phyloP scores from a whole-genome alignment of 352 stramenopile genomes.

The Globisporangium ultimum region DNA sequence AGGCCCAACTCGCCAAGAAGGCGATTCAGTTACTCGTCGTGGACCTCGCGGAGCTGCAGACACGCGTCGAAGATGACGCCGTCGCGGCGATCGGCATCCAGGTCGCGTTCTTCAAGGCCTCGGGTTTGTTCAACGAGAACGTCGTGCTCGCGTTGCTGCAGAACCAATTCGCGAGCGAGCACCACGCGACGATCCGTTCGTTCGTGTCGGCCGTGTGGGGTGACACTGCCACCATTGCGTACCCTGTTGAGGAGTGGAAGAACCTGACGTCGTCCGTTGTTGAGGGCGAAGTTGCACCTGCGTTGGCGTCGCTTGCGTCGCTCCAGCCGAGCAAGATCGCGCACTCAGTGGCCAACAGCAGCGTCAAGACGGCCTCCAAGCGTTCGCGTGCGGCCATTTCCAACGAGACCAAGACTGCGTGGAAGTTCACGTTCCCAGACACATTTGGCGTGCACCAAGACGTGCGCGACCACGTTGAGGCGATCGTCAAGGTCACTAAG shows the following conservation, averaged over 20 bases:
- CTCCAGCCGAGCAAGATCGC: constrained; percentile 59
- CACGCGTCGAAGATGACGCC: constrained; percentile 45
- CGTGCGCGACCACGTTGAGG: constrained; percentile 68
- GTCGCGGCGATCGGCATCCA: constrained; percentile 46
- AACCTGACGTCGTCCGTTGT: constrained; percentile 16
- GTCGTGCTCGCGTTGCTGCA: constrained; percentile 59
- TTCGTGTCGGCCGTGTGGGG: constrained; percentile 66
- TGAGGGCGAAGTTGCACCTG: constrained; percentile 5
- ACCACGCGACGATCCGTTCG: constrained; percentile 43
- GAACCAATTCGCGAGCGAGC: constrained; percentile 28
- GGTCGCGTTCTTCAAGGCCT: constrained; percentile 63
- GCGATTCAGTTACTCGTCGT: constrained; percentile 46
- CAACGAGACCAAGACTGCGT: constrained; percentile 56
- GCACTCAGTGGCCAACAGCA: constrained; percentile 25
- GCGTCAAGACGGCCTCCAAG: constrained; percentile 22
- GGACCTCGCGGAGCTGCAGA: constrained; percentile 46
- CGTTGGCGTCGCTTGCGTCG: constrained; percentile 24
- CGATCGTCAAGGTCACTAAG: constrained; percentile 70
- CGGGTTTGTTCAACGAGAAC: constrained; percentile 48
- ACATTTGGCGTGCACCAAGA: constrained; percentile 44
- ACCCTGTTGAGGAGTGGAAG: constrained; percentile 47
- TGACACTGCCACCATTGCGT: constrained; percentile 44
- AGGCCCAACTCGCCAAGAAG: constrained; percentile 51
- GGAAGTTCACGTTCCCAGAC: constrained; percentile 65
- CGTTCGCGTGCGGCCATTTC: constrained; percentile 38